These are phyloP conservation scores for Cytospora mali DNA, from an alignment of 2,329 filamentous ascomycete species.

Conservation along the genomic window DNA sequence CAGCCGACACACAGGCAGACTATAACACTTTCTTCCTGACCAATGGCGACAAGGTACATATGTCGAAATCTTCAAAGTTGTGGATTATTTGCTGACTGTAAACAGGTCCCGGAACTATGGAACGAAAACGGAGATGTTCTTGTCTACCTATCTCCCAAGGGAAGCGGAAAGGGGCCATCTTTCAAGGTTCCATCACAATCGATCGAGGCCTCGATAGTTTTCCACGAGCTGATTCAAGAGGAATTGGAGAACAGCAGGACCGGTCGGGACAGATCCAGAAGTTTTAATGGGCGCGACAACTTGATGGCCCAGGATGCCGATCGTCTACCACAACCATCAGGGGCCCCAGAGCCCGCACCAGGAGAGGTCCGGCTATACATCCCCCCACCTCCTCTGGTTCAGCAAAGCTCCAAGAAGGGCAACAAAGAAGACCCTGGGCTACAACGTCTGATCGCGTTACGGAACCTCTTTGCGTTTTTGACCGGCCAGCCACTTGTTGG, in stretches of 20 bases:
- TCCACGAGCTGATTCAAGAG: constrained; percentile 54
- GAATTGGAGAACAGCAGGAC: constrained; percentile 44
- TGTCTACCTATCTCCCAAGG: constrained; percentile 59
- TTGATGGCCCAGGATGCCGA: constrained; percentile 53
- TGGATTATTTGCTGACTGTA: constrained; percentile 19
- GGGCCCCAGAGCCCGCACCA: constrained; percentile 37
- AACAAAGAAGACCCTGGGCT: constrained; percentile 41
- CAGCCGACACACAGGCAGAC: constrained; percentile 53
- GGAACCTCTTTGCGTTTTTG: constrained; percentile 69
- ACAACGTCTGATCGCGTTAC: constrained; percentile 59
- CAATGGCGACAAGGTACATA: constrained; percentile 56
- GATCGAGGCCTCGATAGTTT: constrained; percentile 56
- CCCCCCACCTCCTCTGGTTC: constrained; percentile 45
- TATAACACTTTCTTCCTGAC: constrained; percentile 58
- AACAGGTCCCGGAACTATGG: constrained; percentile 67
- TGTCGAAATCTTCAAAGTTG: not conserved
- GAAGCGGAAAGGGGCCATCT: constrained; percentile 55
- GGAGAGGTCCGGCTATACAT: constrained; percentile 57
- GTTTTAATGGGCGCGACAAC: constrained; percentile 51
- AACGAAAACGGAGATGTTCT: constrained; percentile 60
- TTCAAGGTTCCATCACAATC: constrained; percentile 62
- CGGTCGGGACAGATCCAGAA: constrained; percentile 43
- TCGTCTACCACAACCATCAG: constrained; percentile 9
- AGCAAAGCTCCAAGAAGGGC: constrained; percentile 24
- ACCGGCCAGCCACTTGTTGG: constrained; percentile 65